Conservation (phyloP, 2,329 filamentous ascomycete species). For the Lachnellula subtilissima region DNA sequence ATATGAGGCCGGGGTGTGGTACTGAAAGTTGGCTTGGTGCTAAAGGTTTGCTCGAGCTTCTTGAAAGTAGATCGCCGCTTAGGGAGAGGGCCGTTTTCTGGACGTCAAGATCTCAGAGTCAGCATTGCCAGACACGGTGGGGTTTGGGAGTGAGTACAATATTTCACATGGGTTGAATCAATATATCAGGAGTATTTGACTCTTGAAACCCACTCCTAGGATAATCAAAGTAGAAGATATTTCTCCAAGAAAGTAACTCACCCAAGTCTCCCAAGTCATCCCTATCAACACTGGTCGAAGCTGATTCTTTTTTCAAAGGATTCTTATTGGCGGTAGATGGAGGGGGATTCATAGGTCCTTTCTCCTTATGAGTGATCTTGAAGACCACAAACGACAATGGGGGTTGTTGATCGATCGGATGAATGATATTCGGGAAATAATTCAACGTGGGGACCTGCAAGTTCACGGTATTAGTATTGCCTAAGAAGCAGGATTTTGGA, state of each 20-base stretch:
- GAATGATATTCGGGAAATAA: slow-evolving; percentile 58
- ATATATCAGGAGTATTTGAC: too few species aligned
- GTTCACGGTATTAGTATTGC: too few species aligned
- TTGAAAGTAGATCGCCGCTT: slow-evolving; percentile 11
- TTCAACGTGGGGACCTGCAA: slow-evolving; percentile 45
- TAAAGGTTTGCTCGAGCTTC: slow-evolving; percentile 4
- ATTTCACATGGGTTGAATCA: too few species aligned
- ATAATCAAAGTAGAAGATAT: too few species aligned
- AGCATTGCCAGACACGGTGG: too few species aligned
- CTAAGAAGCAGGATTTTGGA: too few species aligned
- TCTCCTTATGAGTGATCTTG: slow-evolving; percentile 41
- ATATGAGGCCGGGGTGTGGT: slow-evolving; percentile 42
- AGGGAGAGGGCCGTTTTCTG: slow-evolving; percentile 11
- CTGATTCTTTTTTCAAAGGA: not conserved
- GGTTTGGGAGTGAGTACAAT: too few species aligned
- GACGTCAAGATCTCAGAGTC: not conserved
- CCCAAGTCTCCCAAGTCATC: not conserved
- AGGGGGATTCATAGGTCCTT: not conserved
- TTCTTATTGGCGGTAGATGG: not conserved
- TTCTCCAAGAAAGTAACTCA: too few species aligned
- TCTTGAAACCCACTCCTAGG: too few species aligned
- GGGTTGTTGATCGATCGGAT: slow-evolving; percentile 46
- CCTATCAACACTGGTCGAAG: slow-evolving; percentile 28
- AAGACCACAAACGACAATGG: slow-evolving; percentile 46
- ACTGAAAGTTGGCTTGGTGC: slow-evolving; percentile 10